Evolutionary conservation across 495 filamentous ascomycete genomes (phyloP).

Genomic region (Penicillium coprophilum): DNA sequence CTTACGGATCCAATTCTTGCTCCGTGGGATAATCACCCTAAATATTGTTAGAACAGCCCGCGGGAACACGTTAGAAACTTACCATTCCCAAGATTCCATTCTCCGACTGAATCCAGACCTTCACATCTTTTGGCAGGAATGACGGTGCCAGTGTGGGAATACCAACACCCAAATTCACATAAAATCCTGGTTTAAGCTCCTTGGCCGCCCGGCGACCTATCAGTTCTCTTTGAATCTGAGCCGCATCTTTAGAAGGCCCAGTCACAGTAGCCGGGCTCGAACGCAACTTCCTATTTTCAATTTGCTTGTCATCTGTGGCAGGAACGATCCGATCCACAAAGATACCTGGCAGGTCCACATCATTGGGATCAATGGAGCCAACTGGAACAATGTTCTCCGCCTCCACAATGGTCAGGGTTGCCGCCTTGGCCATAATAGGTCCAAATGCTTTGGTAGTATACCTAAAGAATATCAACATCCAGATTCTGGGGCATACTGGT

Average conservation of each 20-base stretch:
- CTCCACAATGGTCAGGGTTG: slow-evolving; percentile 85
- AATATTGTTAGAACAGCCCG: slow-evolving; percentile 9
- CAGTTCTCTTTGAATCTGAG: slow-evolving; percentile 68
- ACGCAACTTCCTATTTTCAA: slow-evolving; percentile 77
- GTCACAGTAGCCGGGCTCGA: slow-evolving; percentile 53
- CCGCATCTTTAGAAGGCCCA: slow-evolving; percentile 57
- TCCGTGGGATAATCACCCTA: slow-evolving; percentile 79
- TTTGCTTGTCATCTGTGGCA: slow-evolving; percentile 68
- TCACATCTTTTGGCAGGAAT: slow-evolving; percentile 72
- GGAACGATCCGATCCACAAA: slow-evolving; percentile 86
- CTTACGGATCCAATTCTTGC: slow-evolving; percentile 71
- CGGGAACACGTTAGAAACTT: slow-evolving; percentile 5
- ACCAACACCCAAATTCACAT: slow-evolving; percentile 90
- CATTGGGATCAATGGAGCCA: slow-evolving; percentile 74
- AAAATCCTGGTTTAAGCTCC: slow-evolving; percentile 92
- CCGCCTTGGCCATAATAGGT: slow-evolving; percentile 85
- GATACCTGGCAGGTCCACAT: slow-evolving; percentile 83
- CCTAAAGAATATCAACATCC: slow-evolving; percentile 19
- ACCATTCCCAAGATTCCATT: slow-evolving; percentile 85
- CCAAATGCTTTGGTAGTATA: slow-evolving; percentile 65
- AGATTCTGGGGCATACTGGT: background rate
- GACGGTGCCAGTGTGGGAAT: slow-evolving; percentile 88
- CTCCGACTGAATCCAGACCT: slow-evolving; percentile 86
- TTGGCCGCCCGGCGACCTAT: slow-evolving; percentile 84
- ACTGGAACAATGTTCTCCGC: slow-evolving; percentile 86